A percentile compares a stretch with the other conserved stretches of the same genome.
Conservation (phyloP, 139 green algal genomes). For the Pseudopediastrum boryanum region DNA sequence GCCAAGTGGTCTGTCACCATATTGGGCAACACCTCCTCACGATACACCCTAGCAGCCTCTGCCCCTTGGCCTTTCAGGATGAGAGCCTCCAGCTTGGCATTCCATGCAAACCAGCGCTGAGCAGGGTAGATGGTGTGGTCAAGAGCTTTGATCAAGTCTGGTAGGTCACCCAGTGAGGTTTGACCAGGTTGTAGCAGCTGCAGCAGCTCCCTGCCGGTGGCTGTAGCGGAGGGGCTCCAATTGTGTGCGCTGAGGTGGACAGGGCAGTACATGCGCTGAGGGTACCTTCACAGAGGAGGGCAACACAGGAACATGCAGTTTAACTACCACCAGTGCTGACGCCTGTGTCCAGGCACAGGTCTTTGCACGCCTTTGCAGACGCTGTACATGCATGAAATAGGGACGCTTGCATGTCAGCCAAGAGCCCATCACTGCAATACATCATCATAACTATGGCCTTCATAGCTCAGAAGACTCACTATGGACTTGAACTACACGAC, state of each 20-base stretch:
- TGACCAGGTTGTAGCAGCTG: conserved; percentile 27
- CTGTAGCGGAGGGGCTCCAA: conserved; percentile 15
- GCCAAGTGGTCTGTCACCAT: conserved; percentile 37
- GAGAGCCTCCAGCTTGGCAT: neutral
- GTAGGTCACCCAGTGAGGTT: conserved; percentile 17
- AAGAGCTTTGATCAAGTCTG: conserved; percentile 44
- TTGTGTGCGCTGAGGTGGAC: conserved; percentile 44
- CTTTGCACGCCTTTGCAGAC: no score
- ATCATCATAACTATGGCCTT: no score
- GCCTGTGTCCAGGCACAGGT: no score
- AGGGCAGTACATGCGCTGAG: conserved; percentile 60
- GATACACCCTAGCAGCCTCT: conserved; percentile 35
- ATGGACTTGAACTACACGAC: no score
- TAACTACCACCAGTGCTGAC: no score
- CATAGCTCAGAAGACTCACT: no score
- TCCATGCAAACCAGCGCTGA: conserved; percentile 49
- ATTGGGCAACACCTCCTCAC: conserved; percentile 46
- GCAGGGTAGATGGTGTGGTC: conserved; percentile 49
- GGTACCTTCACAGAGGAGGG: conserved; percentile 39
- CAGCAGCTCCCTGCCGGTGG: conserved; percentile 11
- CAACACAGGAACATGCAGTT: no score
- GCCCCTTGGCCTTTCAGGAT: neutral
- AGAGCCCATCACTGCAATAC: no score
- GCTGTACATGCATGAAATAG: no score
- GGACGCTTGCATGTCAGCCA: no score